Percentiles rank a stretch among this genome's conserved stretches.
phyloP scores from a whole-genome alignment of 208 protist species.

The Leishmania turanica region DNA sequence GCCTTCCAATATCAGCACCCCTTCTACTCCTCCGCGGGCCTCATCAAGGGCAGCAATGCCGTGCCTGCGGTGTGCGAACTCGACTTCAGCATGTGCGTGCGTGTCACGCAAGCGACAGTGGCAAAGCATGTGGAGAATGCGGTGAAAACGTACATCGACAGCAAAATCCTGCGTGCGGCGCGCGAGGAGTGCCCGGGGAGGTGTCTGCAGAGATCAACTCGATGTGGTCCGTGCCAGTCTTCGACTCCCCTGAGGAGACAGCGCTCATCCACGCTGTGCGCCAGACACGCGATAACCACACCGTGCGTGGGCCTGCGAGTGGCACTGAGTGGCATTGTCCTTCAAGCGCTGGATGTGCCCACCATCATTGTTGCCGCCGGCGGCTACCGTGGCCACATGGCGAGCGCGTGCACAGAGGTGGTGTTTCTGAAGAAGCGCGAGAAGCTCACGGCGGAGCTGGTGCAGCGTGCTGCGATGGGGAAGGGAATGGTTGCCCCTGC shows the following conservation, averaged over 20 bases:
- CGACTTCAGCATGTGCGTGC: slow-evolving; percentile 29
- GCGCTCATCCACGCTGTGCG: slow-evolving; percentile 37
- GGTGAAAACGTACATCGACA: slow-evolving; percentile 36
- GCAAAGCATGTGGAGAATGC: slow-evolving; percentile 22
- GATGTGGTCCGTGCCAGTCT: slow-evolving; percentile 12
- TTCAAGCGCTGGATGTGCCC: slow-evolving; percentile 46
- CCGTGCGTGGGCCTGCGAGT: slow-evolving; percentile 22
- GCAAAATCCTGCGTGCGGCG: slow-evolving; percentile 25
- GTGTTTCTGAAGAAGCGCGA: slow-evolving; percentile 31
- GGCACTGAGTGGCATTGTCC: slow-evolving; percentile 41
- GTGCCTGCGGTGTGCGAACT: slow-evolving; percentile 42
- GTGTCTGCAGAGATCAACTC: slow-evolving; percentile 21
- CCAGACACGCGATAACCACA: slow-evolving; percentile 11
- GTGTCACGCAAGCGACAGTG: slow-evolving; percentile 27
- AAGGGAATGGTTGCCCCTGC: background rate
- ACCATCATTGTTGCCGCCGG: slow-evolving; percentile 47
- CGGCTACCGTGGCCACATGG: slow-evolving; percentile 40
- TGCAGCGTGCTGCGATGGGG: slow-evolving; percentile 12
- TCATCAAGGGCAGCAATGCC: slow-evolving; percentile 46
- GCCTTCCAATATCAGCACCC: slow-evolving; percentile 24
- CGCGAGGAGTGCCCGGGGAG: slow-evolving; percentile 29
- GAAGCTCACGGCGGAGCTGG: slow-evolving; percentile 23
- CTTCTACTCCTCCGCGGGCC: slow-evolving; percentile 32
- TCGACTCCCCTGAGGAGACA: slow-evolving; percentile 29
- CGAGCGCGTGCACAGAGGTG: slow-evolving; percentile 47